Evolutionary conservation across 2,329 filamentous ascomycete genomes (phyloP), one percentile per base, ranked within the genome.

Genomic region (Bertia moriformis): DNA sequence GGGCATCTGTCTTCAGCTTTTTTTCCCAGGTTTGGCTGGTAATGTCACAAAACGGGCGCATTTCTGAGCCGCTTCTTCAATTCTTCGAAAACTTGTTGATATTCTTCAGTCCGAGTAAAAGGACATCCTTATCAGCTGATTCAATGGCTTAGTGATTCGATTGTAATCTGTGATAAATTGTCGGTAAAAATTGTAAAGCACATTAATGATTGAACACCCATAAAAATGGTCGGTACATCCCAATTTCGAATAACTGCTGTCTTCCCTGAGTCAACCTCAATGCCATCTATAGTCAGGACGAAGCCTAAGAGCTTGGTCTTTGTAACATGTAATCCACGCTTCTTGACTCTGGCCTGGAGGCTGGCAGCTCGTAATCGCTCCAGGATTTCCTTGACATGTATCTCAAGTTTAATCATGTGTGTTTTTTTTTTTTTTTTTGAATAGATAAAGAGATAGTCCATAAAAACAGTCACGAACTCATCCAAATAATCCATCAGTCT

Each of bases 111-210:
- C 41, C 38, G 45, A 32, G 20, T 1, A 22, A 49, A 48, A 17
- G 18, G 17, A 29, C 20, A 46, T 49, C 24, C 46, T 49, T 1
- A 42, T 46, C 1, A 51, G 24, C 10, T 50, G 38, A 0, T 41
- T 51, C 5, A 58, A 33, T 3, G 42, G 49, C n/a, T 15, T 27
- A 2, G 38, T 42, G 2, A 54, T 43, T 5, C 33, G 14, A 3
- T 42, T 48, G 37, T 50, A 59, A 3, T 37, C 30, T 10, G 42
- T 38, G 10, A 58, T 53, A 43, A 57, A 59, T n/a, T n/a, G n/a
- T 29, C 24, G 24, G 24, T 29, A 29, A n/a, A 29, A 29, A n/a
- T 29, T 29, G 24, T n/a, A 29, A 29, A 29, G n/a, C 24, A 10
- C 24, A 29, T 10, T 10, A 29, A 29, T n/a, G 24, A 29, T n/a